These are phyloP conservation scores for Aureobasidium leucospermi DNA, from an alignment of 2,329 filamentous ascomycete genomes.

Conservation along the genomic window DNA sequence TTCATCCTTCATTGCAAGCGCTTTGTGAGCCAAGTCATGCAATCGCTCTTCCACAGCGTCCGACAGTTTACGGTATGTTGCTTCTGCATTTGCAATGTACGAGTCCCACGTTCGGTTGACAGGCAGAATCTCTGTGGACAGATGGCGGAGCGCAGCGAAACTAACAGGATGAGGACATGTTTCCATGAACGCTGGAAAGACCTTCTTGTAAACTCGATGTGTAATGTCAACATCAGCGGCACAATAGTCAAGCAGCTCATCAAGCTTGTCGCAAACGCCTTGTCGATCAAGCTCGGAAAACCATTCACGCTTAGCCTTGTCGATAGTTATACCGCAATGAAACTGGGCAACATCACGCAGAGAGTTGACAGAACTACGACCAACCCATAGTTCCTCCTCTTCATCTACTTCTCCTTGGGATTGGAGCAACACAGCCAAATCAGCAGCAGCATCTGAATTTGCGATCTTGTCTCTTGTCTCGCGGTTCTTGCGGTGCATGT, in stretches of 20 bases:
- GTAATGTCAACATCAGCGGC: conserved; percentile 90
- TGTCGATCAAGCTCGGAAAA: conserved; percentile 75
- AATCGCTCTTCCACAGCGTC: conserved; percentile 72
- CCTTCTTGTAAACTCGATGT: conserved; percentile 86
- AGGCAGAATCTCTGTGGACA: conserved; percentile 89
- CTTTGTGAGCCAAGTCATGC: conserved; percentile 65
- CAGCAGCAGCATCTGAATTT: conserved; percentile 60
- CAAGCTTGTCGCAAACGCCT: conserved; percentile 63
- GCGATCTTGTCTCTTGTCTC: conserved; percentile 76
- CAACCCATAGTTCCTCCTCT: conserved; percentile 93
- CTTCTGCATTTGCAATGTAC: conserved; percentile 78
- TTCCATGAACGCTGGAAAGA: conserved; percentile 82
- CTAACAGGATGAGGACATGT: conserved; percentile 95
- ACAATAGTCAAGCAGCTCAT: conserved; percentile 86
- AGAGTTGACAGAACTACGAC: conserved; percentile 89
- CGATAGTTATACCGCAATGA: conserved; percentile 82
- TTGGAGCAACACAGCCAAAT: conserved; percentile 64
- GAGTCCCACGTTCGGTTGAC: conserved; percentile 81
- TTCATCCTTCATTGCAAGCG: conserved; percentile 64
- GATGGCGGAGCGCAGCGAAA: conserved; percentile 84
- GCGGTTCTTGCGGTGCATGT: conserved; percentile 87
- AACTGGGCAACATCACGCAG: conserved; percentile 93
- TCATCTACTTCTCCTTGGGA: conserved; percentile 58
- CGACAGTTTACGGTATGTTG: conserved; percentile 70
- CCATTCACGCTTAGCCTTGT: conserved; percentile 79